Evolutionary conservation across 2,329 filamentous ascomycete genomes (phyloP).

Genomic region (Zasmidium citrigriseum): DNA sequence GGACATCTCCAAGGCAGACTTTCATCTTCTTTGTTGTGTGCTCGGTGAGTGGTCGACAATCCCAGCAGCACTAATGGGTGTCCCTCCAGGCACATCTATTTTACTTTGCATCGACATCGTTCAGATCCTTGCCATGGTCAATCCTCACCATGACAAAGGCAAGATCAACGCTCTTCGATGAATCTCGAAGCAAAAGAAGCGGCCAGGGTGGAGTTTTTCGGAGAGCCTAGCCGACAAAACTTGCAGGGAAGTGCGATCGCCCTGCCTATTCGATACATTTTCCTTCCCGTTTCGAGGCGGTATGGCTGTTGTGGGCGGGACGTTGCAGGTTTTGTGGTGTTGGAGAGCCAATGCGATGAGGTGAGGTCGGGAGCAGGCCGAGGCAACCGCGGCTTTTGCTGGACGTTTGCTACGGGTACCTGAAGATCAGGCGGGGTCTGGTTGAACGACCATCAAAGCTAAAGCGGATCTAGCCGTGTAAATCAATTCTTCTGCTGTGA

Average conservation of each 20-base stretch:
- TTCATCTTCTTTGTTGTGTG: too few species aligned
- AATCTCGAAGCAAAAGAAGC: not conserved
- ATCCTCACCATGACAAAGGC: not conserved
- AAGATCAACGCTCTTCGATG: not conserved
- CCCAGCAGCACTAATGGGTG: conserved; percentile 1
- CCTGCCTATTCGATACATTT: not conserved
- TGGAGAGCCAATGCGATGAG: not conserved
- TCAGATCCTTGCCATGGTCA: not conserved
- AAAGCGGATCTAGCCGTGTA: not conserved
- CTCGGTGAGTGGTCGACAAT: not conserved
- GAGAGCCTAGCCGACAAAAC: not conserved
- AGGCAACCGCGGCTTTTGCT: not conserved
- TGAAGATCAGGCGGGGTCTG: conserved; percentile 1
- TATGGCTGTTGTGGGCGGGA: not conserved
- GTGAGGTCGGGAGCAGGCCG: conserved; percentile 1
- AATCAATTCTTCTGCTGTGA: too few species aligned
- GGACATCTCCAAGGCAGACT: not conserved
- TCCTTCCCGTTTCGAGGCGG: not conserved
- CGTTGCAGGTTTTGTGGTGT: not conserved
- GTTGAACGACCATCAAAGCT: not conserved
- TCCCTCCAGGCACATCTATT: conserved; percentile 4
- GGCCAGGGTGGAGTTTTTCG: too few species aligned
- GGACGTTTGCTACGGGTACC: not conserved
- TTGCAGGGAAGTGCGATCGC: not conserved
- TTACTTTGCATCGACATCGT: not conserved